phyloP scores from a whole-genome alignment of 2,329 filamentous ascomycete genomes.

The Penicillium hordei region DNA sequence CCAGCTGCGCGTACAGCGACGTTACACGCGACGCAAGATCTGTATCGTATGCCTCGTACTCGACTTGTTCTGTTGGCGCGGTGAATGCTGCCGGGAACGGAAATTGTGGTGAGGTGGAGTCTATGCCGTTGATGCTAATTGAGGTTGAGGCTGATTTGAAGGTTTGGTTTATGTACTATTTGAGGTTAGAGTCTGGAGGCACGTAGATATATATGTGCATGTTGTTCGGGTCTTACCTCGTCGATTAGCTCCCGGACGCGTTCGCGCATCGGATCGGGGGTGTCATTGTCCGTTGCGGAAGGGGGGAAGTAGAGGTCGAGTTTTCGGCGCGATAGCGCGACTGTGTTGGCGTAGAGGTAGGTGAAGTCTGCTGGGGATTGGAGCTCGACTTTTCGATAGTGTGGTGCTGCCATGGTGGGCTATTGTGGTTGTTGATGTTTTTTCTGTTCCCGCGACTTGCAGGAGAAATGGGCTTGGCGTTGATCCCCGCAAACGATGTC shows the following conservation, averaged over 20 bases:
- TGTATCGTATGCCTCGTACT: conserved; percentile 49
- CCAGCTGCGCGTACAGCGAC: conserved; percentile 49
- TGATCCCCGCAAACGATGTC: conserved; percentile 29
- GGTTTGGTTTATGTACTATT: conserved; percentile 46
- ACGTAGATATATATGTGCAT: background rate
- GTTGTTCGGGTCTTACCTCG: conserved; percentile 28
- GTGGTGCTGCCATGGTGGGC: conserved; percentile 32
- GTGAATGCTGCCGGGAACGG: conserved; percentile 37
- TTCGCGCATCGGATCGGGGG: conserved; percentile 46
- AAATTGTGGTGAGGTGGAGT: conserved; percentile 35
- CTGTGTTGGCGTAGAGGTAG: conserved; percentile 50
- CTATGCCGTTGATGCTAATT: conserved; percentile 51
- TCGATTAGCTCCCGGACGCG: conserved; percentile 44
- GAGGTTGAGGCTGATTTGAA: conserved; percentile 46
- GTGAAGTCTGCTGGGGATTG: conserved; percentile 51
- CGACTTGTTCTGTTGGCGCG: conserved; percentile 43
- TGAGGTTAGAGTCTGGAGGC: background rate
- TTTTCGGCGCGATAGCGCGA: conserved; percentile 47
- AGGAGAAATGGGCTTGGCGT: conserved; percentile 16
- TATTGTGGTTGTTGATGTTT: conserved; percentile 7
- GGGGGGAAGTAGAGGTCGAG: conserved; percentile 51
- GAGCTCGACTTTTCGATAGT: conserved; percentile 53
- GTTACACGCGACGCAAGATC: conserved; percentile 45
- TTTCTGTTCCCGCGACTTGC: conserved; percentile 16
- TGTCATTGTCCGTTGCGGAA: conserved; percentile 40